Percentiles rank a stretch among this genome's conserved stretches.
These are phyloP conservation scores for Leucosporidium yakuticum DNA, from an alignment of 768 basidiomycete species.

Conservation along the genomic window DNA sequence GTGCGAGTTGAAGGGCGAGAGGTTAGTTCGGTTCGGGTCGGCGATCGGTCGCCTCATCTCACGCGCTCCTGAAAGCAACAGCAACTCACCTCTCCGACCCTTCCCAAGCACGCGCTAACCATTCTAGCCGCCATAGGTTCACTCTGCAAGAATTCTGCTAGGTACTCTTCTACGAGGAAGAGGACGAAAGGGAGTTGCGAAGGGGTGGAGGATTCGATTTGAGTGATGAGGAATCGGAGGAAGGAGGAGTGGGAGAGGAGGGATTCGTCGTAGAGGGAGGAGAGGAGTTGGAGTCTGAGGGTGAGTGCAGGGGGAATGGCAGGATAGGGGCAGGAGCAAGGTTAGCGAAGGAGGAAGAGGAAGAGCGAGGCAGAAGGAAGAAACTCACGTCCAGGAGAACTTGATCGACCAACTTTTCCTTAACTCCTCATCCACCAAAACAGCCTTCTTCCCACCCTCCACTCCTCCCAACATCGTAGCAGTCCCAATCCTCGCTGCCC, in stretches of 20 bases:
- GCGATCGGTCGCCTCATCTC: too few relatives aligned
- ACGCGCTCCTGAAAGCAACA: neutral
- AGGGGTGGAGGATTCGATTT: constrained; percentile 11
- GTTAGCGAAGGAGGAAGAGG: neutral
- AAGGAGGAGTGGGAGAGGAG: constrained; percentile 24
- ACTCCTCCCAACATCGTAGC: too few relatives aligned
- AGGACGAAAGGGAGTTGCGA: constrained; percentile 24
- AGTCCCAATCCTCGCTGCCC: too few relatives aligned
- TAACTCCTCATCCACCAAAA: neutral
- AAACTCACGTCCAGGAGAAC: constrained; percentile 31
- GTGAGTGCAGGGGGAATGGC: too few relatives aligned
- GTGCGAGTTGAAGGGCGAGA: neutral
- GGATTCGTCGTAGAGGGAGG: constrained; percentile 12
- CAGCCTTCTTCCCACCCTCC: too few relatives aligned
- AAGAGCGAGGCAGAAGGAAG: too few relatives aligned
- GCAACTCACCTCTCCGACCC: constrained; percentile 5
- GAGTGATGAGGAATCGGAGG: constrained; percentile 21
- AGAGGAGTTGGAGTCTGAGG: constrained; percentile 13
- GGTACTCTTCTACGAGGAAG: constrained; percentile 24
- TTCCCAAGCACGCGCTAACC: constrained; percentile 2
- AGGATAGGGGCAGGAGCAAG: too few relatives aligned
- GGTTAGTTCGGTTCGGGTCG: too few relatives aligned
- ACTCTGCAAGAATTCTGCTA: constrained; percentile 14
- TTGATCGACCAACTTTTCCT: constrained; percentile 22
- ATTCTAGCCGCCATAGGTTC: constrained; percentile 21